Percentiles rank a stretch among this genome's conserved stretches.
Conservation (phyloP, 306 rosid genomes). For the Luffa aegyptiaca region DNA sequence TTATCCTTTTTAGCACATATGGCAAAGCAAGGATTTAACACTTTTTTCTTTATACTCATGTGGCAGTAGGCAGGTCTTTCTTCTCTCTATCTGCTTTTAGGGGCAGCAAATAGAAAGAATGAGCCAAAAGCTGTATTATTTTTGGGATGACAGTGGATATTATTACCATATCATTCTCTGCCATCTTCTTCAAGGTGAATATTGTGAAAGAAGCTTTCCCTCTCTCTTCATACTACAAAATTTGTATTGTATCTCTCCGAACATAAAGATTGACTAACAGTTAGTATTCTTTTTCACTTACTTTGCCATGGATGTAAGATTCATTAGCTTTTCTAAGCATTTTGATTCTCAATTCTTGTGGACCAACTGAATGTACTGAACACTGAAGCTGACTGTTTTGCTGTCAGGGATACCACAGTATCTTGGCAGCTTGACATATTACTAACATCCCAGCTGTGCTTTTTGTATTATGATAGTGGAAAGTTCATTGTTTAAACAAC, state of each 20-base stretch:
- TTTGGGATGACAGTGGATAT: neutral
- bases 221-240: neutral
- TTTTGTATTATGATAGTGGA: neutral
- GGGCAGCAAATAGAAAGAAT: slow-evolving; percentile 35
- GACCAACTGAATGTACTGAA: neutral
- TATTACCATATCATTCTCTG: neutral
- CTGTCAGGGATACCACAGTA: neutral
- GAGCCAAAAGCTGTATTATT: slow-evolving; percentile 15
- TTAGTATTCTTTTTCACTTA: slow-evolving; percentile 1
- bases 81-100: slow-evolving; percentile 98
- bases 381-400: neutral
- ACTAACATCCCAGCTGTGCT: neutral
- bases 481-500: neutral
- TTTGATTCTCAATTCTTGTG: slow-evolving; percentile 2
- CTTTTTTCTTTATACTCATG: slow-evolving; percentile 15
- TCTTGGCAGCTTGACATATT: neutral
- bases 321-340: neutral
- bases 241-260: slow-evolving; percentile 2
- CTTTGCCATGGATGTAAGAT: slow-evolving; percentile 8
- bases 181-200: slow-evolving; percentile 12
- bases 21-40: neutral
- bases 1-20: neutral
- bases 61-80: slow-evolving; percentile 87
- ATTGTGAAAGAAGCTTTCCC: neutral
- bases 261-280: slow-evolving; percentile 1